phyloP scores from a whole-genome alignment of 495 filamentous ascomycete genomes.

The Niebla homalea region DNA sequence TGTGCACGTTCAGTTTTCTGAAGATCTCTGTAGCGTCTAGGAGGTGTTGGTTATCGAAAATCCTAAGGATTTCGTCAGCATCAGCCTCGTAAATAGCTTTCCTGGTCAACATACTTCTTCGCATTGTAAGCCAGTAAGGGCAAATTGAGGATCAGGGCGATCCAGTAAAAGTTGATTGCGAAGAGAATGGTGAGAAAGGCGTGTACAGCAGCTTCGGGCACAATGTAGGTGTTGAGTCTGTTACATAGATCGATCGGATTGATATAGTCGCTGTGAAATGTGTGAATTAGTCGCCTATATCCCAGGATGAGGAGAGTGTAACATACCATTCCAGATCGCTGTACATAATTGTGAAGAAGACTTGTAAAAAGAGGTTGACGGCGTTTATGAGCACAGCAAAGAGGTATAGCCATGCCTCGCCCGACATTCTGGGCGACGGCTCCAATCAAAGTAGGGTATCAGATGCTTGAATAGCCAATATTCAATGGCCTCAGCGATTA shows the following conservation, averaged over 20 bases:
- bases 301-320: slow-evolving; percentile 1
- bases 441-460: neutral
- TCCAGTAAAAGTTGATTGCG: slow-evolving; percentile 97
- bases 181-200: slow-evolving; percentile 89
- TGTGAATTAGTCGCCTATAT: slow-evolving; percentile 13
- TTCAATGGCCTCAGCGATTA: too few relatives aligned
- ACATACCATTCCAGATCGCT: slow-evolving; percentile 92
- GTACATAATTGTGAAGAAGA: slow-evolving; percentile 99
- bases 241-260: slow-evolving; percentile 99
- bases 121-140: slow-evolving; percentile 87
- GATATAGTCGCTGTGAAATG: slow-evolving; percentile 76
- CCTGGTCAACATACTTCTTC: slow-evolving; percentile 64
- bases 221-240: slow-evolving; percentile 98
- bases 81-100: slow-evolving; percentile 6
- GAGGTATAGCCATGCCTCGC: slow-evolving; percentile 98
- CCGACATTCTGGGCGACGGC: slow-evolving; percentile 54
- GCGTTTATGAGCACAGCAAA: slow-evolving; percentile 98
- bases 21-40: slow-evolving; percentile 99
- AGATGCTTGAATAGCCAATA: too few relatives aligned
- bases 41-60: slow-evolving; percentile 90
- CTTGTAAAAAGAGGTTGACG: slow-evolving; percentile 98
- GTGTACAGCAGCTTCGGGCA: slow-evolving; percentile 96
- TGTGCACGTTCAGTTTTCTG: slow-evolving; percentile 96
- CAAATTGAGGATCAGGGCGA: slow-evolving; percentile 82
- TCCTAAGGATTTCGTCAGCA: slow-evolving; percentile 42